Evolutionary conservation across 148 eudicot species (phyloP).

Genomic region (Vaccinium myrtillus): DNA sequence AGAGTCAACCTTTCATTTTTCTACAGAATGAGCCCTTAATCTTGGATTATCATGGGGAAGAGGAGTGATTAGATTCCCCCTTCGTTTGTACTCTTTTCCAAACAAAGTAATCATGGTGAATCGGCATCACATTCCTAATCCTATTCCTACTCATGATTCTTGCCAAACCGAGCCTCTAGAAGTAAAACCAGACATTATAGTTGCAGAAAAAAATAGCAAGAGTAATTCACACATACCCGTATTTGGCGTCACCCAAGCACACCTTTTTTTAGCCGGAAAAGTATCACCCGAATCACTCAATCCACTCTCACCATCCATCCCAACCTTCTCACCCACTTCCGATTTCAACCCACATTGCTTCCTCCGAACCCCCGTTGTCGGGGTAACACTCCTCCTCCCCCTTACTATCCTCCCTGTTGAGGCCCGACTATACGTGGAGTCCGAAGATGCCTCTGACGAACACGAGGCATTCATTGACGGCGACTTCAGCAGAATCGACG

Average conservation of each 20-base stretch:
- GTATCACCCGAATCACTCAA: slow-evolving; percentile 35
- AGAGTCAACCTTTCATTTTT: no score
- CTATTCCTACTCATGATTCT: no score
- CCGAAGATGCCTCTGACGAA: slow-evolving; percentile 89
- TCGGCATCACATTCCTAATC: no score
- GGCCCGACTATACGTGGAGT: slow-evolving; percentile 78
- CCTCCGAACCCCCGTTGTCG: slow-evolving; percentile 30
- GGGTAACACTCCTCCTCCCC: slow-evolving; percentile 31
- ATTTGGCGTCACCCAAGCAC: slow-evolving; percentile 87
- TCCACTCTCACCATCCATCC: slow-evolving; percentile 23
- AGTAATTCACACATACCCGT: slow-evolving; percentile 51
- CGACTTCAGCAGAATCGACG: slow-evolving; percentile 34
- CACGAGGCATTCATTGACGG: slow-evolving; percentile 71
- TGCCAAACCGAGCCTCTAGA: no score
- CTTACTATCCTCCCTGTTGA: slow-evolving; percentile 74
- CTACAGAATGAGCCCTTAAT: no score
- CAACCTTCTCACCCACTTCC: slow-evolving; percentile 21
- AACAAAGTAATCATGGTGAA: no score
- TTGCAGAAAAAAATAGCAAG: background rate
- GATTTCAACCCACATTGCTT: slow-evolving; percentile 23
- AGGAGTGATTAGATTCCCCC: no score
- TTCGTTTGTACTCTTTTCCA: no score
- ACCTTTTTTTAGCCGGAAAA: slow-evolving; percentile 53
- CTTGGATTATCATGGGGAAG: no score
- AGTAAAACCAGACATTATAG: background rate